phyloP scores from a whole-genome alignment of 306 rosid species.

The Glycine soja region DNA sequence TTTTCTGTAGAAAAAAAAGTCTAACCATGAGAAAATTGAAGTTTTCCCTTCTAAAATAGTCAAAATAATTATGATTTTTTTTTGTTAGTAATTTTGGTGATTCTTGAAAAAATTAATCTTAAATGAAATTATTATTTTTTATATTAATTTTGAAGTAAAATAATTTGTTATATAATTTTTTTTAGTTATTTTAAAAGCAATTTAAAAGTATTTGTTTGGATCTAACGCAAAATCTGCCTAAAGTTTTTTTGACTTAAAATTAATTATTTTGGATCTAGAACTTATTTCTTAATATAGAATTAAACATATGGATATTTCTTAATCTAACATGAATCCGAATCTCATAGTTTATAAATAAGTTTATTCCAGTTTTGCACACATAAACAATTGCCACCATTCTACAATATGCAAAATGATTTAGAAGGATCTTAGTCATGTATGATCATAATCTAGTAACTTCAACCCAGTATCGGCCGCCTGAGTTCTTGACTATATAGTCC shows the following conservation, averaged over 20 bases:
- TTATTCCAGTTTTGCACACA: background rate
- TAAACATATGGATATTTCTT: background rate
- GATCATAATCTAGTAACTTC: slow-evolving; percentile 1
- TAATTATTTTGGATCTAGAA: too few species aligned
- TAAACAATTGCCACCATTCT: background rate
- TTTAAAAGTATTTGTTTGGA: background rate
- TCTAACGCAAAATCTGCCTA: background rate
- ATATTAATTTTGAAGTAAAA: too few species aligned
- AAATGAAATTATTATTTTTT: too few species aligned
- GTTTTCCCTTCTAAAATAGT: too few species aligned
- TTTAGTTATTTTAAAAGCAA: too few species aligned
- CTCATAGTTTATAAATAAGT: background rate
- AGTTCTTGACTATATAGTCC: background rate
- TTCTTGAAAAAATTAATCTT: too few species aligned
- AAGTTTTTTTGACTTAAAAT: too few species aligned
- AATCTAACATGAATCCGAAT: background rate
- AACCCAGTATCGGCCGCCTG: background rate
- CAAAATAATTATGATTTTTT: too few species aligned
- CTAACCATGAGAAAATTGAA: background rate
- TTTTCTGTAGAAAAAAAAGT: background rate
- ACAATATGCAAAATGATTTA: background rate
- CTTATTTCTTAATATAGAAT: too few species aligned
- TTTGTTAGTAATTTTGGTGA: too few species aligned
- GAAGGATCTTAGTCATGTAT: background rate
- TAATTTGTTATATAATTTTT: too few species aligned